A percentile compares a stretch with the other conserved stretches of the same genome.
Conservation (phyloP, 2,329 filamentous ascomycete species). For the Aquanectria penicillioides region DNA sequence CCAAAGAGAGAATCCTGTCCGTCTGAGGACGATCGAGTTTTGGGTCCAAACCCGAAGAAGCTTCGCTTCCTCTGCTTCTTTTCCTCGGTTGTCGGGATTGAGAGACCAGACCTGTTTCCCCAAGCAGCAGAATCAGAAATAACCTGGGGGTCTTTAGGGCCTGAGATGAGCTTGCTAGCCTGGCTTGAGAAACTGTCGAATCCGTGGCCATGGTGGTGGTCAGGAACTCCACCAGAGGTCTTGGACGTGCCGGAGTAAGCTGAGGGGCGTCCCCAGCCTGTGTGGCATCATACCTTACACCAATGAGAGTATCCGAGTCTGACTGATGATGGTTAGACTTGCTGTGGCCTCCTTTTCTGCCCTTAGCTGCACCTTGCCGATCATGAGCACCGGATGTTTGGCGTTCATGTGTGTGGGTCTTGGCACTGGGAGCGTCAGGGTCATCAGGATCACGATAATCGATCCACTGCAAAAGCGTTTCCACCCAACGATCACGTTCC, state of each 20-base stretch:
- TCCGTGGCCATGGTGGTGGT: constrained; percentile 48
- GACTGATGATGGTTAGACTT: constrained; percentile 49
- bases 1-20: constrained; percentile 66
- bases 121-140: constrained; percentile 86
- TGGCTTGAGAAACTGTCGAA: constrained; percentile 52
- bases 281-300: constrained; percentile 67
- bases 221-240: constrained; percentile 47
- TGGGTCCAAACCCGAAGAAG: constrained; percentile 76
- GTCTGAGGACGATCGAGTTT: constrained; percentile 67
- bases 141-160: constrained; percentile 82
- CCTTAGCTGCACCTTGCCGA: constrained; percentile 44
- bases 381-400: constrained; percentile 48
- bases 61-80: constrained; percentile 84
- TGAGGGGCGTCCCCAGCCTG: constrained; percentile 63
- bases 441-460: constrained; percentile 75
- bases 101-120: constrained; percentile 77
- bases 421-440: constrained; percentile 43
- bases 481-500: constrained; percentile 94
- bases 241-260: constrained; percentile 49
- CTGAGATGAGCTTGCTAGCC: constrained; percentile 73
- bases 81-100: constrained; percentile 69
- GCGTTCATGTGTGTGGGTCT: constrained; percentile 50
- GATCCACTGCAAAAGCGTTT: constrained; percentile 88
- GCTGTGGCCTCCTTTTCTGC: constrained; percentile 46
- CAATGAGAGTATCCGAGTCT: constrained; percentile 61